A percentile compares a stretch with the other conserved stretches of the same genome.
Evolutionary conservation across 2,329 filamentous ascomycete genomes (phyloP).

Genomic region (Calonectria honghensis): DNA sequence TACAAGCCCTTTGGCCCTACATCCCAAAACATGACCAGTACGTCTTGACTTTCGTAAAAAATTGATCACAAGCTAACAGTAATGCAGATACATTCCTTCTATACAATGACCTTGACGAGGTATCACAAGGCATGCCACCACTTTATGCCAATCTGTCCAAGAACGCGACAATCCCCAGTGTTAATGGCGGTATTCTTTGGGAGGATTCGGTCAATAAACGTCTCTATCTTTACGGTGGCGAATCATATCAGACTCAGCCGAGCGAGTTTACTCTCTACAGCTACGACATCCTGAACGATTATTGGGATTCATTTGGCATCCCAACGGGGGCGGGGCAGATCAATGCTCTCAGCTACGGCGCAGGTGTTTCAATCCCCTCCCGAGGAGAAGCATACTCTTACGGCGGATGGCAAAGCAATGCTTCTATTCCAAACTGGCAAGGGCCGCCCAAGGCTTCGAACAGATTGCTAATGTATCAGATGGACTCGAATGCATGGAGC

Average conservation of each 20-base stretch:
- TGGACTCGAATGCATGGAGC: constrained; percentile 25
- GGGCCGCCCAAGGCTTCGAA: constrained; percentile 14
- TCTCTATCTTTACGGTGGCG: constrained; percentile 37
- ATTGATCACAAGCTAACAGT: background rate
- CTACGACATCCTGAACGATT: constrained; percentile 34
- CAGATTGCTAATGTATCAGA: constrained; percentile 14
- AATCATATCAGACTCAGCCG: constrained; percentile 19
- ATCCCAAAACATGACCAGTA: constrained; percentile 32
- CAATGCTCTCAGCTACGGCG: constrained; percentile 25
- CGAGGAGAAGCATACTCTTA: constrained; percentile 36
- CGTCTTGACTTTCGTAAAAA: background rate
- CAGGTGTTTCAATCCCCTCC: constrained; percentile 25
- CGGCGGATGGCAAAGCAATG: constrained; percentile 38
- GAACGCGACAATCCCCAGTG: constrained; percentile 27
- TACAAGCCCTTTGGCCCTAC: constrained; percentile 19
- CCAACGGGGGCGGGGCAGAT: constrained; percentile 4
- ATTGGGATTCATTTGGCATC: constrained; percentile 35
- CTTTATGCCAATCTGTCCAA: constrained; percentile 27
- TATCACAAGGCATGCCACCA: constrained; percentile 17
- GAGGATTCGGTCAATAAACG: constrained; percentile 37
- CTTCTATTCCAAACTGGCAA: constrained; percentile 31
- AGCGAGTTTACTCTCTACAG: constrained; percentile 17
- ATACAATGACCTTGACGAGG: constrained; percentile 32
- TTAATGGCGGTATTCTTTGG: constrained; percentile 36
- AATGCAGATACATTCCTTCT: constrained; percentile 29